Evolutionary conservation across 1,284 basidiomycete species (phyloP).

Genomic region (Tilletia horrida): DNA sequence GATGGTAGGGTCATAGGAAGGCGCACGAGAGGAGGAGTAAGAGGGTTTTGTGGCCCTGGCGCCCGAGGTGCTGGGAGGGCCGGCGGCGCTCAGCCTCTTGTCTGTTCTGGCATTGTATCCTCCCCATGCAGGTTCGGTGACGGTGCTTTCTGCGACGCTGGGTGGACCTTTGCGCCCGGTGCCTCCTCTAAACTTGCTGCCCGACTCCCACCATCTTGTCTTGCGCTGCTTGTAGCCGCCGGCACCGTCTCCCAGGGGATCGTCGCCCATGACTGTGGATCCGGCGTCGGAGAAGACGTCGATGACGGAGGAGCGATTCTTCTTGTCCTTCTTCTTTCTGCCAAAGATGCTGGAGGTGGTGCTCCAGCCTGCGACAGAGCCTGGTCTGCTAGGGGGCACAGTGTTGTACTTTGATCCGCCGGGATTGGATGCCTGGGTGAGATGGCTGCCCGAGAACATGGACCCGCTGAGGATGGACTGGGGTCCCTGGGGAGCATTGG

Average conservation of each 20-base stretch:
- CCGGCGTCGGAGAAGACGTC: conserved; percentile 33
- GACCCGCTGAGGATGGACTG: conserved; percentile 39
- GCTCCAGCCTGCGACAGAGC: conserved; percentile 36
- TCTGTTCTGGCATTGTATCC: conserved; percentile 22
- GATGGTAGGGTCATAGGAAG: conserved; percentile 21
- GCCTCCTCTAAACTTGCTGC: conserved; percentile 28
- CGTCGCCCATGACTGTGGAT: conserved; percentile 26
- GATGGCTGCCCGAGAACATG: conserved; percentile 31
- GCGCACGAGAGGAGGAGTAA: too few relatives aligned
- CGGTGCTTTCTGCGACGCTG: conserved; percentile 43
- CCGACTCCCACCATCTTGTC: conserved; percentile 42
- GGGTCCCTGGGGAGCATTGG: conserved; percentile 38
- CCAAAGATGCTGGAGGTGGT: conserved; percentile 35
- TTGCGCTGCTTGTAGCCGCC: conserved; percentile 22
- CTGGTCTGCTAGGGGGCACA: conserved; percentile 22
- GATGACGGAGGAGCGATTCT: conserved; percentile 26
- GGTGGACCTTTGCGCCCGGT: conserved; percentile 28
- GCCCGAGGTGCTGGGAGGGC: not conserved
- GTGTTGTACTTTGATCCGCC: not conserved
- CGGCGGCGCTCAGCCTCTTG: not conserved
- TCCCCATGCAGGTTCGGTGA: conserved; percentile 37
- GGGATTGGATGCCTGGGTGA: conserved; percentile 13
- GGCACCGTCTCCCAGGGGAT: conserved; percentile 23
- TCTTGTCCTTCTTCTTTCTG: conserved; percentile 28
- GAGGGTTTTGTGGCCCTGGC: not conserved